A percentile compares a stretch with the other conserved stretches of the same genome.
Evolutionary conservation across 768 basidiomycete genomes (phyloP).

Genomic region (Mycena sanguinolenta): DNA sequence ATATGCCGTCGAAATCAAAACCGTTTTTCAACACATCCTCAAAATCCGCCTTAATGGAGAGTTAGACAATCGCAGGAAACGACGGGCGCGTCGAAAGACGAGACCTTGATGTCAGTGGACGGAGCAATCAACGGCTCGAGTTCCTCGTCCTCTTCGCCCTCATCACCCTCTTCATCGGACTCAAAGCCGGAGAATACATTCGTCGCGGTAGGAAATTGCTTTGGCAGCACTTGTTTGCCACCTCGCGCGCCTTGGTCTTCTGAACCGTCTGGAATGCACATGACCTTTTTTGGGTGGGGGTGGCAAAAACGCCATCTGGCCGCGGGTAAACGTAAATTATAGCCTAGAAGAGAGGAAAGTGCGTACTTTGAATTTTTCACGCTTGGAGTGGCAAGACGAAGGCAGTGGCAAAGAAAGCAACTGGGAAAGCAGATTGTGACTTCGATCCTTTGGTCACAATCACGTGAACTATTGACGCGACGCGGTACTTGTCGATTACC

Average conservation of each 20-base stretch:
- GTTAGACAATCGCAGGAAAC: too few relatives aligned
- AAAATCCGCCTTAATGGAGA: background rate
- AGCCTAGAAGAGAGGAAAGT: too few relatives aligned
- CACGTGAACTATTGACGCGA: too few relatives aligned
- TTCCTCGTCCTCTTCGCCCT: conserved; percentile 11
- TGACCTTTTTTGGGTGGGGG: conserved; percentile 9
- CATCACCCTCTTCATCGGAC: conserved; percentile 13
- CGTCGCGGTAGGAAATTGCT: background rate
- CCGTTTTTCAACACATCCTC: conserved; percentile 9
- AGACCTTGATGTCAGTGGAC: conserved; percentile 28
- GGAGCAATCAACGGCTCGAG: conserved; percentile 32
- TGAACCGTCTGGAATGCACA: conserved; percentile 22
- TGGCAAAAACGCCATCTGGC: conserved; percentile 17
- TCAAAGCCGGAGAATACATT: conserved; percentile 12
- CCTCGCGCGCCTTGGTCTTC: conserved; percentile 11
- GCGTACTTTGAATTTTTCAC: too few relatives aligned
- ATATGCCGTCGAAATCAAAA: conserved; percentile 8
- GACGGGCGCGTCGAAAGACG: background rate
- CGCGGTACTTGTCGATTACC: too few relatives aligned
- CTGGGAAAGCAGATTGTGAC: too few relatives aligned
- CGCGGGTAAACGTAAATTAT: too few relatives aligned
- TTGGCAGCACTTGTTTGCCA: background rate
- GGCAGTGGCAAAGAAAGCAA: too few relatives aligned
- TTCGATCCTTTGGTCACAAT: too few relatives aligned
- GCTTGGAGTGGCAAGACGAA: too few relatives aligned